Conservation (phyloP, 1,284 basidiomycete genomes). For the Vanrija sp. region DNA sequence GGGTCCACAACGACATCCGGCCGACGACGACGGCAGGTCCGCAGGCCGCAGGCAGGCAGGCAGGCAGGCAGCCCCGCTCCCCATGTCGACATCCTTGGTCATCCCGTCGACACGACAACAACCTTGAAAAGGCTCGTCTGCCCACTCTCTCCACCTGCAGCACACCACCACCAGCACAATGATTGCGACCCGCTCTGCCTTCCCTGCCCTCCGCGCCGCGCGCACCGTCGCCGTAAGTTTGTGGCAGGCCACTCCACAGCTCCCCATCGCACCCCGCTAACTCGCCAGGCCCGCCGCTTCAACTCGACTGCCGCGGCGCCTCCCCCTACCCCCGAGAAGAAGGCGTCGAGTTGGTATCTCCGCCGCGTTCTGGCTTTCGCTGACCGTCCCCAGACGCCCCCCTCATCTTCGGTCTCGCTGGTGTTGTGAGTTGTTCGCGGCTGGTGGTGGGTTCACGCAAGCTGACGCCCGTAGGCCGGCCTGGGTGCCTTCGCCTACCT, state of each 20-base stretch:
- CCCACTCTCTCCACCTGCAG: not conserved
- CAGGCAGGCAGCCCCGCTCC: too few relatives aligned
- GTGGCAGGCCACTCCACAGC: too few relatives aligned
- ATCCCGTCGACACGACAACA: too few relatives aligned
- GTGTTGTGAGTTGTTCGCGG: slow-evolving; percentile 24
- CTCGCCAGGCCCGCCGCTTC: slow-evolving; percentile 5
- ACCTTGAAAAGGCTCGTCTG: not conserved
- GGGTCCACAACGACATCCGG: too few relatives aligned
- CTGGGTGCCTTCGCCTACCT: slow-evolving; percentile 42
- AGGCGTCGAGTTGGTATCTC: slow-evolving; percentile 11
- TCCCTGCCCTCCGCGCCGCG: slow-evolving; percentile 14
- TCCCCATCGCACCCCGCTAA: not conserved
- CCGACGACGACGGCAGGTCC: too few relatives aligned
- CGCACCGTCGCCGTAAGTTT: slow-evolving; percentile 9
- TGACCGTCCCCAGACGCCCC: slow-evolving; percentile 27
- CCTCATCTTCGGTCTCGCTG: slow-evolving; percentile 32
- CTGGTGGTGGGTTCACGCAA: too few relatives aligned
- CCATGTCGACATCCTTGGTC: too few relatives aligned
- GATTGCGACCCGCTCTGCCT: slow-evolving; percentile 10
- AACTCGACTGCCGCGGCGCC: slow-evolving; percentile 1
- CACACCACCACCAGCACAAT: slow-evolving; percentile 1
- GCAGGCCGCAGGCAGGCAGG: too few relatives aligned
- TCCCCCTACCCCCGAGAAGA: not conserved
- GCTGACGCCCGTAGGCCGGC: slow-evolving; percentile 21
- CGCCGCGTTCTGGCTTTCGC: not conserved